phyloP scores from a whole-genome alignment of 257 asterid genomes.

The Primulina tabacum region DNA sequence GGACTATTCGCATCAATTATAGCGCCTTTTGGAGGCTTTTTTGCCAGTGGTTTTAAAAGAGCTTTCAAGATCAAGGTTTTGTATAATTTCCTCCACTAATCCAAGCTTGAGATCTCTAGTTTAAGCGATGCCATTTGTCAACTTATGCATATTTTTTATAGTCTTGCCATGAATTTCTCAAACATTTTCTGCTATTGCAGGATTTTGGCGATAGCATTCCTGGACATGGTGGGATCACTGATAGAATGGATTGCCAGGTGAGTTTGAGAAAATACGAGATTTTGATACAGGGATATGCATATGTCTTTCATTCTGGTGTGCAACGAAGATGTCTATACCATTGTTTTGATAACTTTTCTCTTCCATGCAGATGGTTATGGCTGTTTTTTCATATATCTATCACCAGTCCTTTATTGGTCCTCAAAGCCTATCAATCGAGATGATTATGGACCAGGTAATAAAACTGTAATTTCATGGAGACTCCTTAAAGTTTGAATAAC shows the following conservation, averaged over 20 bases:
- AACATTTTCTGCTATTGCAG: slow-evolving; percentile 34
- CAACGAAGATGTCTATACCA: too few relatives aligned
- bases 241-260: slow-evolving; percentile 99
- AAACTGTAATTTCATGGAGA: too few relatives aligned
- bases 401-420: slow-evolving; percentile 77
- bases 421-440: slow-evolving; percentile 71
- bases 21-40: slow-evolving; percentile 98
- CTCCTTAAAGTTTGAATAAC: too few relatives aligned
- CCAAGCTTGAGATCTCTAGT: too few relatives aligned
- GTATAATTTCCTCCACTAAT: neutral
- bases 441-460: slow-evolving; percentile 78
- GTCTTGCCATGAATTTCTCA: slow-evolving; percentile 6
- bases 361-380: slow-evolving; percentile 87
- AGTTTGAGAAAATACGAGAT: slow-evolving; percentile 2
- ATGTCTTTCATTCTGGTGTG: too few relatives aligned
- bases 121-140: too few relatives aligned
- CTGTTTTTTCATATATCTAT: slow-evolving; percentile 80
- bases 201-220: slow-evolving; percentile 99
- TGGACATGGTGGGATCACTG: slow-evolving; percentile 98
- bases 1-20: slow-evolving; percentile 90
- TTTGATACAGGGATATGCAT: neutral
- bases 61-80: slow-evolving; percentile 95
- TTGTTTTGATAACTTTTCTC: neutral
- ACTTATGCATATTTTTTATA: neutral
- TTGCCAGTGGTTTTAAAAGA: slow-evolving; percentile 97